Evolutionary conservation across 495 filamentous ascomycete species (phyloP), one percentile per base, ranked within the genome.

Genomic region (Daldinia vernicosa): DNA sequence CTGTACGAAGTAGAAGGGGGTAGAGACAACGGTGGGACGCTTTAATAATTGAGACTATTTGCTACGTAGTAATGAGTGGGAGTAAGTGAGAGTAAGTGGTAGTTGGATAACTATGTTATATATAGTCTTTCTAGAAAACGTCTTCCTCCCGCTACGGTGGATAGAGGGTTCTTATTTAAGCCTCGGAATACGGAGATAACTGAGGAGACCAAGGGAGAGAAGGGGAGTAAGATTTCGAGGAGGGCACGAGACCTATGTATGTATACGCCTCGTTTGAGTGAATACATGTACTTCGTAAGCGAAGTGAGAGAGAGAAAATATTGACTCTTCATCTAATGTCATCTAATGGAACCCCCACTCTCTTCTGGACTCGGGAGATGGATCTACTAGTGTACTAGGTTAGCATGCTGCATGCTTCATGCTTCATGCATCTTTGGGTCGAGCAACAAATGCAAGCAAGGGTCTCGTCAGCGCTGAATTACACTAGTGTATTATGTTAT

Each of bases 401-500:
- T 35, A 27, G 26, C 26, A 35, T 35, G 33, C 33, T 35, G 33
- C 33, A 35, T 35, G 33, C 33, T 35, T 1, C 26, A 4, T 27
- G 26, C 26, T 27, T 7, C 7, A 33, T 54, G 68, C 52, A 57
- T 60, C 17, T 30, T 43, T 33, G 47, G 47, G 56, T 55, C 43
- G 56, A 55, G 9, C 37, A 65, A 56, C 33, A 27, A 24, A 33
- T 63, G 68, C 69, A 72, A 57, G 55, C 64, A 67, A 64, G 63
- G 69, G 63, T 63, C 33, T 60, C 63, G 69, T 63, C 69, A 71
- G 69, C 69, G 59, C 60, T 59, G 51, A 59, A 63, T 59, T 58
- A n/a, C n/a, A 43, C 24, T 39, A 39, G 9, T 39, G 26, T 39
- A 51, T 26, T 51, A 27, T 51, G 9, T 28, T 52, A 45, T 22